phyloP scores from a whole-genome alignment of 2,329 filamentous ascomycete species.

The Pyrenochaeta sp. region DNA sequence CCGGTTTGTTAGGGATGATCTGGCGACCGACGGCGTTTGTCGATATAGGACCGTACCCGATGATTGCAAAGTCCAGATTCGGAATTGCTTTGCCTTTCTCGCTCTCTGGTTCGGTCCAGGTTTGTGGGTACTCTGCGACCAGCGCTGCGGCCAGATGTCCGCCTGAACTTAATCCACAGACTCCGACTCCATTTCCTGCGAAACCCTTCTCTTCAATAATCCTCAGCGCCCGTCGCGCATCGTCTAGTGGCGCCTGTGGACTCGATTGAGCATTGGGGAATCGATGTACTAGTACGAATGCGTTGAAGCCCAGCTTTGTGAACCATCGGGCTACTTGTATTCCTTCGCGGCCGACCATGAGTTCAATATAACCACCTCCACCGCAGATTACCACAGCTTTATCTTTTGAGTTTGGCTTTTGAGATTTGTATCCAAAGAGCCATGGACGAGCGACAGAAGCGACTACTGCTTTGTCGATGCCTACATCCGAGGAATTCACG shows the following conservation, averaged over 20 bases:
- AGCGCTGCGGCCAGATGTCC: constrained; percentile 28
- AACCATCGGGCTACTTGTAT: constrained; percentile 28
- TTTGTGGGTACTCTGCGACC: constrained; percentile 17
- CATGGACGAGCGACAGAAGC: constrained; percentile 20
- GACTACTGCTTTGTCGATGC: constrained; percentile 19
- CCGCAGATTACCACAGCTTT: constrained; percentile 19
- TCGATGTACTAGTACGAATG: constrained; percentile 28
- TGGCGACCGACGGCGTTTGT: constrained; percentile 29
- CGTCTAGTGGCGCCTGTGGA: constrained; percentile 24
- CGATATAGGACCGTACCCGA: constrained; percentile 29
- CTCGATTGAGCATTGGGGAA: constrained; percentile 21
- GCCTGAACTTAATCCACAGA: constrained; percentile 28
- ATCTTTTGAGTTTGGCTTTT: not conserved
- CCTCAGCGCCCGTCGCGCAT: constrained; percentile 16
- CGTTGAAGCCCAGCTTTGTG: constrained; percentile 18
- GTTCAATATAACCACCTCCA: constrained; percentile 27
- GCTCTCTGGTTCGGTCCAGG: constrained; percentile 7
- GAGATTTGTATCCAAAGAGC: constrained; percentile 23
- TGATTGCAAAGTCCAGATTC: constrained; percentile 20
- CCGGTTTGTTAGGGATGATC: constrained; percentile 18
- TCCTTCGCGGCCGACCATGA: constrained; percentile 31
- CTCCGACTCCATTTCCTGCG: not conserved
- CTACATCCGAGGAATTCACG: not conserved
- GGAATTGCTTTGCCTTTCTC: not conserved
- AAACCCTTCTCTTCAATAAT: constrained; percentile 13